Base-by-base conservation (phyloP, 441 rosid genomes). In the Euphorbia celastroides region DNA sequence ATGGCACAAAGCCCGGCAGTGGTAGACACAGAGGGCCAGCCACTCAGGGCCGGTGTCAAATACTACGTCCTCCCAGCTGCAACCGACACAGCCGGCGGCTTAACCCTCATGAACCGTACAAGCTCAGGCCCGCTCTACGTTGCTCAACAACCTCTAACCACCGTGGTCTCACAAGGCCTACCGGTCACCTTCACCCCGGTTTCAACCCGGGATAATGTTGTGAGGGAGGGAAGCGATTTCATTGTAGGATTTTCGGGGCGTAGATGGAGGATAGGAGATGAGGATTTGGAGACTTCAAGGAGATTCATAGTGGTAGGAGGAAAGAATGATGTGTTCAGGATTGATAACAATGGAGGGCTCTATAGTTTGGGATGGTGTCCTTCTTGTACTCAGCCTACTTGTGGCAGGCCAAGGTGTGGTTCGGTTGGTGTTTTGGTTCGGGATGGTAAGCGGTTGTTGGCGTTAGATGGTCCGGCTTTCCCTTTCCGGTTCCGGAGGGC, bases 321-420 rank as follows among this genome's bases (percentile, higher is more conserved):
- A 55, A 31, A 22, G 9, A 36, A 41, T 27, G 19, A 7, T n/a
- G 56, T 14, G 26, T 56, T 62, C 5, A 50, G 7, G 44, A 56
- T 71, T 23, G 42, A 65, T 1, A 71, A 25, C n/a, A 48, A 36
- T 32, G 48, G 7, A 26, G 48, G 63, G 31, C 60, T 48, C 0
- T 64, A 71, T 17, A 58, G 32, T 19, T 32, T 71, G 38, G 59
- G 0, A 0, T 71, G 69, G 54, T 71, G 74, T 2, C 74, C 74
- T 0, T 1, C 12, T 65, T 58, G 60, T 50, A 28, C 11, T 4
- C 16, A n/a, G 57, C 57, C 74, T 0, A 0, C 5, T 52, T 58
- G 60, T 50, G 36, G 27, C 0, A 25, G 27, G 63, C 57, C 57
- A 2, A 48, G 65, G 16, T 64, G 74, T 38, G 60, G 65, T 8